A percentile compares a stretch with the other conserved stretches of the same genome.
phyloP scores from a whole-genome alignment of 176 grass and related monocot genomes.

The Triticum monococcum region DNA sequence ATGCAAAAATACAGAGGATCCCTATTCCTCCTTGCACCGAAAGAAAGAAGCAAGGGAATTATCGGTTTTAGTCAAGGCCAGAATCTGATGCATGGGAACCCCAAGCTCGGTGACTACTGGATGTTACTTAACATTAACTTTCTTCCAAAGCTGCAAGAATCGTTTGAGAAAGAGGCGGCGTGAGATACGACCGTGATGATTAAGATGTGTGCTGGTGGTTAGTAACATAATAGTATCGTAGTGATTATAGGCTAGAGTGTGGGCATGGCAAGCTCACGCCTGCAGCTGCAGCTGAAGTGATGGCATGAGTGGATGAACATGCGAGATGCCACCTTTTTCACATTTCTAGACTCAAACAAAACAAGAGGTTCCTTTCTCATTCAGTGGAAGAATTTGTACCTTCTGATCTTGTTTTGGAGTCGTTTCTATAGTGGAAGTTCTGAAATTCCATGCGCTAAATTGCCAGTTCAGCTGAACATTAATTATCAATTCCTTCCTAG shows the following conservation, averaged over 20 bases:
- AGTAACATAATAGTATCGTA: conserved; percentile 20
- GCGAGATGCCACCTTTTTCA: conserved; percentile 5
- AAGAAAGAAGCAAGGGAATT: conserved; percentile 26
- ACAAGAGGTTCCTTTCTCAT: conserved; percentile 23
- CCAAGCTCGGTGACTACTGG: conserved; percentile 1
- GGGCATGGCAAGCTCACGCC: neutral
- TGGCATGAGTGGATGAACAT: conserved; percentile 23
- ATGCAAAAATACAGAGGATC: conserved; percentile 26
- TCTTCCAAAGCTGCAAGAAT: conserved; percentile 26
- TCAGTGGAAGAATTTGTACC: conserved; percentile 51
- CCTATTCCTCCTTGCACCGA: conserved; percentile 34
- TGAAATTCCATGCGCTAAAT: neutral
- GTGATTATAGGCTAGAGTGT: neutral
- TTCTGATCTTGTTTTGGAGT: conserved; percentile 17
- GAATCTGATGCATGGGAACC: conserved; percentile 47
- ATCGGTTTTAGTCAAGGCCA: conserved; percentile 43
- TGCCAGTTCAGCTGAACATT: neutral
- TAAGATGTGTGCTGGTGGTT: neutral
- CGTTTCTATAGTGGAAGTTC: neutral
- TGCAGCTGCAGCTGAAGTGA: conserved; percentile 23
- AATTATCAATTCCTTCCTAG: neutral
- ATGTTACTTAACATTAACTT: neutral
- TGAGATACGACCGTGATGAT: conserved; percentile 11
- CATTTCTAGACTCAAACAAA: conserved; percentile 30
- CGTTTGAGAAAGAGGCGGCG: conserved; percentile 18